Evolutionary conservation across 2,329 filamentous ascomycete species (phyloP).

Genomic region (Fusarium solani-melongenae): DNA sequence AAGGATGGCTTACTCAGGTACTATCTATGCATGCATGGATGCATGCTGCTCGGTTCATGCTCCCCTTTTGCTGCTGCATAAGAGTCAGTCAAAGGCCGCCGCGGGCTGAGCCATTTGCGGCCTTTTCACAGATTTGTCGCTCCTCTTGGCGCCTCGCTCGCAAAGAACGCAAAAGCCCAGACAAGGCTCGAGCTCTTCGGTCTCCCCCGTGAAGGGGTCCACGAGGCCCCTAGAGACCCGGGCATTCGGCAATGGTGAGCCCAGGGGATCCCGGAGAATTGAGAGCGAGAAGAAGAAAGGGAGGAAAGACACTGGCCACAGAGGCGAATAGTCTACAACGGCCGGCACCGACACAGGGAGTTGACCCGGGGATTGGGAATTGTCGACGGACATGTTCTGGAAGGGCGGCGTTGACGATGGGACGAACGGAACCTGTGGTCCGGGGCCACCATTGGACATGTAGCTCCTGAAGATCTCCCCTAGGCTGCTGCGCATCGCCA

Average conservation of each 20-base stretch:
- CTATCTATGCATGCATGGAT: slow-evolving; percentile 9
- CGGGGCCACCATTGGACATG: background rate
- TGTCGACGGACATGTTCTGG: slow-evolving; percentile 26
- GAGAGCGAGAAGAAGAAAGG: background rate
- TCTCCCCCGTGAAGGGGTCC: slow-evolving; percentile 21
- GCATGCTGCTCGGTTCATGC: background rate
- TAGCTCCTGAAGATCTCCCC: background rate
- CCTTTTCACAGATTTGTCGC: slow-evolving; percentile 9
- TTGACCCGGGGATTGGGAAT: slow-evolving; percentile 27
- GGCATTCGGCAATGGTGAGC: slow-evolving; percentile 4
- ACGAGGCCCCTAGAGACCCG: slow-evolving; percentile 20
- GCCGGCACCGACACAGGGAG: slow-evolving; percentile 6
- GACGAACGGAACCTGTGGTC: background rate
- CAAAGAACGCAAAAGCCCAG: slow-evolving; percentile 8
- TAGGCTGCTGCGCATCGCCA: background rate
- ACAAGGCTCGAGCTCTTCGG: slow-evolving; percentile 15
- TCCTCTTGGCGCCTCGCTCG: background rate
- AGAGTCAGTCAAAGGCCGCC: background rate
- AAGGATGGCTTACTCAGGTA: slow-evolving; percentile 30
- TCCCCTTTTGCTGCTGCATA: background rate
- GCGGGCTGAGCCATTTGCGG: slow-evolving; percentile 28
- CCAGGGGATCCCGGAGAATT: slow-evolving; percentile 10
- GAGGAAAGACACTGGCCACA: background rate
- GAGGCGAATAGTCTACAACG: background rate
- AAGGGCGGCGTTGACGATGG: slow-evolving; percentile 30